Evolutionary conservation across 1,284 basidiomycete species (phyloP).

Genomic region (Boletus semigastroideus): DNA sequence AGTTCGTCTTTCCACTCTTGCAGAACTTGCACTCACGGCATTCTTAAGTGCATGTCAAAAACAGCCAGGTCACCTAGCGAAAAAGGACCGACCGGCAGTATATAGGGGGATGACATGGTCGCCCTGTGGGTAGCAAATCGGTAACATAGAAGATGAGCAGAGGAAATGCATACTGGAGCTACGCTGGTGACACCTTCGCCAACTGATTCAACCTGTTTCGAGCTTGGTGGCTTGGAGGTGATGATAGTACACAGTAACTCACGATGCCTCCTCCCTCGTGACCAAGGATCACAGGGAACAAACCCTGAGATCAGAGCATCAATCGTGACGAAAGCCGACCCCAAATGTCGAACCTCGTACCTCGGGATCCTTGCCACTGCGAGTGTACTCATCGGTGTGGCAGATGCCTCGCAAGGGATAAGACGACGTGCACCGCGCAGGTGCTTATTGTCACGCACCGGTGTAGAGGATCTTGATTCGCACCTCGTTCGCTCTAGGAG

Average conservation of each 20-base stretch:
- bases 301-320: conserved; percentile 52
- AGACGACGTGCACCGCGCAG: conserved; percentile 5
- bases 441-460: conserved; percentile 45
- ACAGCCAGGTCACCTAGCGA: background rate
- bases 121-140: conserved; percentile 44
- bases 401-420: conserved; percentile 74
- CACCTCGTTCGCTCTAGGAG: conserved; percentile 90
- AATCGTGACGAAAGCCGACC: background rate
- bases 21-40: conserved; percentile 98
- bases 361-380: conserved; percentile 96
- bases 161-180: conserved; percentile 47
- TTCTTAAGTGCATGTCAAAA: conserved; percentile 49
- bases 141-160: background rate
- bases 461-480: conserved; percentile 90
- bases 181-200: conserved; percentile 93
- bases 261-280: conserved; percentile 89
- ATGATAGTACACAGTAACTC: conserved; percentile 30
- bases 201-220: conserved; percentile 82
- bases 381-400: conserved; percentile 97
- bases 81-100: conserved; percentile 67
- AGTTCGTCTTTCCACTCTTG: conserved; percentile 98
- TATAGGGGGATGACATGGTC: conserved; percentile 96
- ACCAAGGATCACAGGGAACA: conserved; percentile 93
- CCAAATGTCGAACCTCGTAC: conserved; percentile 36
- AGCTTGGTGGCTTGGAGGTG: conserved; percentile 11